Conservation (phyloP, 1,139 yeast genomes). For the Debaryomyces singareniensis region DNA sequence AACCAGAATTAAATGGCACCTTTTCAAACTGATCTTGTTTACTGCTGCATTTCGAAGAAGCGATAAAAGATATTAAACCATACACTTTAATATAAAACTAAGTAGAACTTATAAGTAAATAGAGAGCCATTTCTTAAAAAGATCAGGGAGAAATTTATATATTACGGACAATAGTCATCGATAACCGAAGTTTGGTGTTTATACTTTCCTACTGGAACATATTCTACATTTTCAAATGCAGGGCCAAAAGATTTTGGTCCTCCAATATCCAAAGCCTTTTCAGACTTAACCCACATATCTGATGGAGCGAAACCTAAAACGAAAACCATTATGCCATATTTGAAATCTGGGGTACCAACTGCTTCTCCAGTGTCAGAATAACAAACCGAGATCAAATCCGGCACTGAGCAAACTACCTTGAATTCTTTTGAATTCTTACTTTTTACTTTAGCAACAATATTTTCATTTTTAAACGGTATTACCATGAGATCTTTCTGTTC, state of each 20-base stretch:
- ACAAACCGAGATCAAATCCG: slow-evolving; percentile 39
- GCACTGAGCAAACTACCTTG: slow-evolving; percentile 31
- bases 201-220: slow-evolving; percentile 28
- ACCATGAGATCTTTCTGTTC: slow-evolving; percentile 13
- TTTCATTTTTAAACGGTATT: slow-evolving; percentile 44
- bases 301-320: slow-evolving; percentile 36
- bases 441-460: slow-evolving; percentile 23
- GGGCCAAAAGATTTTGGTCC: slow-evolving; percentile 31
- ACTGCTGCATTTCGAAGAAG: too few relatives aligned
- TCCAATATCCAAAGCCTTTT: slow-evolving; percentile 28
- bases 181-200: slow-evolving; percentile 30
- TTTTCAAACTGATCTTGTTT: too few relatives aligned
- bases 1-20: too few relatives aligned
- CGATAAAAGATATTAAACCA: too few relatives aligned
- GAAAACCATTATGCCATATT: slow-evolving; percentile 36
- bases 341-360: slow-evolving; percentile 41
- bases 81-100: too few relatives aligned
- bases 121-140: too few relatives aligned
- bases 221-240: slow-evolving; percentile 16
- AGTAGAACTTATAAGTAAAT: too few relatives aligned
- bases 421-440: slow-evolving; percentile 11
- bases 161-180: too few relatives aligned
- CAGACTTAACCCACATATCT: slow-evolving; percentile 30
- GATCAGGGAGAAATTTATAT: too few relatives aligned
- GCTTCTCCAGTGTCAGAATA: slow-evolving; percentile 40